phyloP scores from a whole-genome alignment of 1,284 basidiomycete genomes.

The Cutaneotrichosporon cavernicola region DNA sequence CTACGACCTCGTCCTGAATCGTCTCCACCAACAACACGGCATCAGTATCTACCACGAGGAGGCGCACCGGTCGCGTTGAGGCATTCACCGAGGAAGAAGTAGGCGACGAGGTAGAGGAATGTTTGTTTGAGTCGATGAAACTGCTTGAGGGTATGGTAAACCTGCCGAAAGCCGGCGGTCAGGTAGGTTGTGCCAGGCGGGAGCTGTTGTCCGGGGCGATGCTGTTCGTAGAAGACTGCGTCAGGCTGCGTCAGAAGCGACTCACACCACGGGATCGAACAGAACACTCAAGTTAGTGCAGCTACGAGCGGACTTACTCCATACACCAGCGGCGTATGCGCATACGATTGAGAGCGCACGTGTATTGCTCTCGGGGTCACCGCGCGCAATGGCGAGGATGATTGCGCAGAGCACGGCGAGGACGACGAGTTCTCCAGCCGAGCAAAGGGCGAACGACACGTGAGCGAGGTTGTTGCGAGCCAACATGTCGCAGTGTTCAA shows the following conservation, averaged over 20 bases:
- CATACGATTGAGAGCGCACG: slow-evolving; percentile 71
- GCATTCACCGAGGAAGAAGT: slow-evolving; percentile 61
- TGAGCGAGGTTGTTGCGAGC: slow-evolving; percentile 31
- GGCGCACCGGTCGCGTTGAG: slow-evolving; percentile 57
- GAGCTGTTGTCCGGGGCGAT: slow-evolving; percentile 30
- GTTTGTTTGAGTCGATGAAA: slow-evolving; percentile 69
- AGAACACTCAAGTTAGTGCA: slow-evolving; percentile 48
- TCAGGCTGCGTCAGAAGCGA: no score
- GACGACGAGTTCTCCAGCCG: slow-evolving; percentile 48
- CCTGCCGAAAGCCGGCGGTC: slow-evolving; percentile 55
- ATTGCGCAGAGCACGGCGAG: slow-evolving; percentile 52
- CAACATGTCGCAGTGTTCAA: slow-evolving; percentile 53
- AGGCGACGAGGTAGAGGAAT: slow-evolving; percentile 45
- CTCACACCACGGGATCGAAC: slow-evolving; percentile 24
- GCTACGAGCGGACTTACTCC: slow-evolving; percentile 59
- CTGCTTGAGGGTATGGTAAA: slow-evolving; percentile 65
- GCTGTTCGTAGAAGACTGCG: slow-evolving; percentile 24
- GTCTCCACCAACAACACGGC: slow-evolving; percentile 65
- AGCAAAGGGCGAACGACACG: slow-evolving; percentile 67
- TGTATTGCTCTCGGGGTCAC: slow-evolving; percentile 77
- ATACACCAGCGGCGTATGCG: slow-evolving; percentile 70
- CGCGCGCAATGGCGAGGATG: slow-evolving; percentile 61
- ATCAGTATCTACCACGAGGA: background rate
- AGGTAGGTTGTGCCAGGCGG: slow-evolving; percentile 24
- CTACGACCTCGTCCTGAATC: slow-evolving; percentile 67